Base-by-base conservation (phyloP, 1,284 basidiomycete species). In the Heterobasidion annosum region DNA sequence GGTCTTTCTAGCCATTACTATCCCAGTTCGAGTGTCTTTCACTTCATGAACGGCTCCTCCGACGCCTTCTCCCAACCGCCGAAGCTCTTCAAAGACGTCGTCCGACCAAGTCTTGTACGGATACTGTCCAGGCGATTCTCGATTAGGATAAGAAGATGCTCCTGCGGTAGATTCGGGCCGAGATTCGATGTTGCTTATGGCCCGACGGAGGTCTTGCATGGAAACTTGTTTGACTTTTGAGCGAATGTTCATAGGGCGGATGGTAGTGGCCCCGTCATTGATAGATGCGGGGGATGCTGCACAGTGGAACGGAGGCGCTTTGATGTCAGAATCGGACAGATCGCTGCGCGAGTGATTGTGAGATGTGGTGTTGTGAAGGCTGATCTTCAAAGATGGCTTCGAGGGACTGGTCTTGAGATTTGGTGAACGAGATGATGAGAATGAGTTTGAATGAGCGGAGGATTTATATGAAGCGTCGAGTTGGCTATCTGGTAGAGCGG, bases 11-110 rank as follows among this genome's bases (percentile, higher is more conserved):
- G 95, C 97, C 81, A 98, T 87, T 62, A 97, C 79, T 61, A 75
- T 72, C 15, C 83, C 83, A 0, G 82, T 91, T 50, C 84, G 83
- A 63, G 75, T 81, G 68, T 94, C 90, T 62, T 73, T 80, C 42
- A 98, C 96, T 67, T 93, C 90, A 67, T 93, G 85, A 32, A 99
- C 97, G 2, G 93, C 90, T 25, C 97, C 97, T 52, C 95, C 93
- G 18, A 95, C 91, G 37, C 97, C 97, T 66, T 99, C 97, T 8
- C 97, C 97, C 0, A 99, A 73, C 34, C 88, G 75, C 13, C 73
- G 70, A n/a, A 94, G 59, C 55, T 87, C 81, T 57, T 91, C 87
- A 34, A 97, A 74, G 58, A 84, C 73, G 45, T 81, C 80, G 65
- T 91, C 88, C 3, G 79, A 76, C 76, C 79, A 90, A 45, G 78